A percentile compares a stretch with the other conserved stretches of the same genome.
phyloP scores from a whole-genome alignment of 495 filamentous ascomycete species.

The Recurvomyces mirabilis region DNA sequence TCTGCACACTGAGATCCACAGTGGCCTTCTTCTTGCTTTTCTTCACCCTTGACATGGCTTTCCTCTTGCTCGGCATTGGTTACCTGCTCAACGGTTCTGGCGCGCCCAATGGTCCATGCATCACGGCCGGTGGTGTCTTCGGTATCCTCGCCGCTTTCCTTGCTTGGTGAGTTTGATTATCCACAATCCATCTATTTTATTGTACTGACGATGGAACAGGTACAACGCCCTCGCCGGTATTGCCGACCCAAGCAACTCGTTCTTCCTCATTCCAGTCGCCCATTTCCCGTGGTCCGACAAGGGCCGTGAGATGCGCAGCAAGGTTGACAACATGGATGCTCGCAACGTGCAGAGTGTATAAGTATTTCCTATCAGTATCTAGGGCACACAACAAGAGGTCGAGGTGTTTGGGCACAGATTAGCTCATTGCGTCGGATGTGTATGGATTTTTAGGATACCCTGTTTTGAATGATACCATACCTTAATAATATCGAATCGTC shows the following conservation, averaged over 20 bases:
- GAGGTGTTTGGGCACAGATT: no score
- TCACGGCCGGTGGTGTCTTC: slow-evolving; percentile 78
- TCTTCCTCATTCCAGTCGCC: slow-evolving; percentile 88
- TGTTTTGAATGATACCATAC: no score
- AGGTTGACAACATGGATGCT: slow-evolving; percentile 31
- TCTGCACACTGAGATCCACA: slow-evolving; percentile 87
- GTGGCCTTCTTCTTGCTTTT: slow-evolving; percentile 94
- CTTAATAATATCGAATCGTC: no score
- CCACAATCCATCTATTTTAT: neutral
- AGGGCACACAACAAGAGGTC: neutral
- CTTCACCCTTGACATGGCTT: slow-evolving; percentile 85
- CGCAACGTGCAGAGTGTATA: slow-evolving; percentile 8
- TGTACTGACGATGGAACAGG: slow-evolving; percentile 4
- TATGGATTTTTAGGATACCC: no score
- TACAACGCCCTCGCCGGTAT: slow-evolving; percentile 96
- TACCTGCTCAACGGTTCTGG: slow-evolving; percentile 47
- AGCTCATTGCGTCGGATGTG: no score
- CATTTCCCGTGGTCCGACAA: slow-evolving; percentile 98
- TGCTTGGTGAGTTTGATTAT: slow-evolving; percentile 48
- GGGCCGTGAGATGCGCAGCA: slow-evolving; percentile 49
- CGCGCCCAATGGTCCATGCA: slow-evolving; percentile 39
- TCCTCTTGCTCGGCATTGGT: slow-evolving; percentile 72
- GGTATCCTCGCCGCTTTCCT: slow-evolving; percentile 80
- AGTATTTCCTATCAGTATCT: neutral
- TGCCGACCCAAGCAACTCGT: slow-evolving; percentile 71